Conservation (phyloP, 108 stramenopile species). For the Skeletonema potamos region DNA sequence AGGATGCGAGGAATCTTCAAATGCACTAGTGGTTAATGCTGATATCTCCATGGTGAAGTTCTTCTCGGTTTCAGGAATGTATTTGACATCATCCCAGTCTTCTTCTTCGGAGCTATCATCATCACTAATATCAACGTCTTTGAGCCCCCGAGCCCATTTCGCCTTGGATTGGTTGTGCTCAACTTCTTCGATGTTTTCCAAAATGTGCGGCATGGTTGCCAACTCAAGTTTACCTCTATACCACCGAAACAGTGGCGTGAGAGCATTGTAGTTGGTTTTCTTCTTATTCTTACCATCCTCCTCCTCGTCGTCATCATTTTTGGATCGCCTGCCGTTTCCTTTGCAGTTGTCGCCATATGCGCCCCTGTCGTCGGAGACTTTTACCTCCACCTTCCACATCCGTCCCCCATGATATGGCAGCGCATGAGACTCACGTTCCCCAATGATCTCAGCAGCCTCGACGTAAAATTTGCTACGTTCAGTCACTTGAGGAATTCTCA, state of each 20-base stretch:
- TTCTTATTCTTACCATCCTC: conserved; percentile 17
- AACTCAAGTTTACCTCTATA: conserved; percentile 46
- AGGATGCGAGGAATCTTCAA: conserved; percentile 37
- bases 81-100: conserved; percentile 27
- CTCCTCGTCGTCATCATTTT: conserved; percentile 29
- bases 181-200: conserved; percentile 39
- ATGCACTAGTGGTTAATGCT: conserved; percentile 28
- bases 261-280: conserved; percentile 12
- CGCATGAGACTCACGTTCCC: conserved; percentile 52
- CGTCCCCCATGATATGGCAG: conserved; percentile 76
- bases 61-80: conserved; percentile 5
- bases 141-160: conserved; percentile 17
- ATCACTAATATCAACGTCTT: conserved; percentile 22
- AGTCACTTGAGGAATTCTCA: conserved; percentile 29
- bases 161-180: conserved; percentile 24
- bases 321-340: conserved; percentile 18
- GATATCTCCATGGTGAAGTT: conserved; percentile 34
- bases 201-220: conserved; percentile 70
- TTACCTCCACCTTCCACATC: conserved; percentile 65
- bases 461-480: conserved; percentile 57
- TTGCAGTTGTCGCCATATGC: conserved; percentile 30
- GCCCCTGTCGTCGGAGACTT: conserved; percentile 30
- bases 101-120: conserved; percentile 44
- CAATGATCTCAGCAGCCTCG: conserved; percentile 62
- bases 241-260: conserved; percentile 52